phyloP scores from a whole-genome alignment of 2,329 filamentous ascomycete genomes.

The Fusarium tupiense region DNA sequence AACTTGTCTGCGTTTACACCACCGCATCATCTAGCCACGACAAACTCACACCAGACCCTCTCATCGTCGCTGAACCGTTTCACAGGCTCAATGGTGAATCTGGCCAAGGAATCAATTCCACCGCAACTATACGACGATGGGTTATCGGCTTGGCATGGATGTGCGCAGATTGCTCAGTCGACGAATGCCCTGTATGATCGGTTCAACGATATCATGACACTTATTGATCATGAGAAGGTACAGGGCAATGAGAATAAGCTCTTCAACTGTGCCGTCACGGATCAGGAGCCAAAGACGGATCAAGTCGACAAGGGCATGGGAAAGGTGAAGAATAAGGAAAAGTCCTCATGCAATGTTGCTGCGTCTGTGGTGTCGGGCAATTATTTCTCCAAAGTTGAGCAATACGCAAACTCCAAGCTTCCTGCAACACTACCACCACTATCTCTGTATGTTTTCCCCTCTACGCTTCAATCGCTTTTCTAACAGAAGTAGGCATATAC shows the following conservation, averaged over 20 bases:
- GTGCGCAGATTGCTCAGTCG: conserved; percentile 56
- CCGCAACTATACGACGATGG: conserved; percentile 55
- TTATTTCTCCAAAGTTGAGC: conserved; percentile 79
- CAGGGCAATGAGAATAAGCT: conserved; percentile 65
- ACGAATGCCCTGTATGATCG: conserved; percentile 65
- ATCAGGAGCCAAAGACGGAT: neutral
- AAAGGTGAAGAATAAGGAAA: conserved; percentile 34
- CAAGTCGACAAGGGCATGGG: conserved; percentile 14
- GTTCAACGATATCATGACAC: conserved; percentile 75
- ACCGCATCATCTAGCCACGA: neutral
- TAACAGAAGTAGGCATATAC: conserved; percentile 65
- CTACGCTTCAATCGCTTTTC: neutral
- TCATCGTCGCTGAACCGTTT: conserved; percentile 46
- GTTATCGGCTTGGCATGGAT: conserved; percentile 54
- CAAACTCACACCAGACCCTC: conserved; percentile 20
- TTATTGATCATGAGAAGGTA: conserved; percentile 72
- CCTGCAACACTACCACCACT: conserved; percentile 74
- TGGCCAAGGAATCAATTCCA: conserved; percentile 55
- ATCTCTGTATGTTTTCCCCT: conserved; percentile 64
- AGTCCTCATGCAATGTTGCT: conserved; percentile 24
- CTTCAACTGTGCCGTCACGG: conserved; percentile 48
- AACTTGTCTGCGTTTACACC: neutral
- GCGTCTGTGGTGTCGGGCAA: conserved; percentile 55
- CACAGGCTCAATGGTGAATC: conserved; percentile 54
- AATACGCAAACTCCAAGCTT: conserved; percentile 81